Evolutionary conservation across 495 filamentous ascomycete species (phyloP).

Genomic region (Hypoxylon lienhwacheense): DNA sequence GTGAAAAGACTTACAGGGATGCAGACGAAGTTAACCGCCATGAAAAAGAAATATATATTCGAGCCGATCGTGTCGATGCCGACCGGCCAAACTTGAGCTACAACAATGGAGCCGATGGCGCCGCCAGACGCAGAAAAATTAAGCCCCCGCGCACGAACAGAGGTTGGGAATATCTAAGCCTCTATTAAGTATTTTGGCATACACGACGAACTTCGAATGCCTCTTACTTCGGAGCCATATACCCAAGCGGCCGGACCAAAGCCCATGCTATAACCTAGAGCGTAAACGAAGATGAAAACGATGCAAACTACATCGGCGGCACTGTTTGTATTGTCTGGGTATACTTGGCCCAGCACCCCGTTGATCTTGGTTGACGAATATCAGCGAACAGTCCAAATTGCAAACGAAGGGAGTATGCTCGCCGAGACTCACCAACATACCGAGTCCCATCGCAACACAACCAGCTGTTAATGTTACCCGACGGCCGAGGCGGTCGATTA

Average conservation of each 20-base stretch:
- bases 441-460: slow-evolving; percentile 49
- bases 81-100: slow-evolving; percentile 56
- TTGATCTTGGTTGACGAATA: slow-evolving; percentile 48
- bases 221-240: slow-evolving; percentile 56
- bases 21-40: slow-evolving; percentile 55
- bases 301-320: slow-evolving; percentile 55
- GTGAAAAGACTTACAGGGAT: slow-evolving; percentile 43
- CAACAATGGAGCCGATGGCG: slow-evolving; percentile 54
- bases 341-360: slow-evolving; percentile 52
- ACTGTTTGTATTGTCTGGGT: slow-evolving; percentile 54
- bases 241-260: slow-evolving; percentile 62
- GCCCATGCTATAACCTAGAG: slow-evolving; percentile 58
- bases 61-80: slow-evolving; percentile 55
- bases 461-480: slow-evolving; percentile 48
- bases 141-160: slow-evolving; percentile 54
- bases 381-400: neutral
- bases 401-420: neutral
- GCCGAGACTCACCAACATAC: slow-evolving; percentile 45
- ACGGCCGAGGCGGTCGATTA: slow-evolving; percentile 54
- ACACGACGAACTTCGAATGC: neutral
- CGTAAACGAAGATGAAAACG: slow-evolving; percentile 60
- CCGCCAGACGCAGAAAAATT: slow-evolving; percentile 55
- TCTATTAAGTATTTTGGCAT: neutral
- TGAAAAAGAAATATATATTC: slow-evolving; percentile 63
- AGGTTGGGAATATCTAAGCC: slow-evolving; percentile 55